Evolutionary conservation across 805 yeast genomes (phyloP), one percentile per base, ranked within the genome.

Genomic region (Saccharomycopsis capsularis): DNA sequence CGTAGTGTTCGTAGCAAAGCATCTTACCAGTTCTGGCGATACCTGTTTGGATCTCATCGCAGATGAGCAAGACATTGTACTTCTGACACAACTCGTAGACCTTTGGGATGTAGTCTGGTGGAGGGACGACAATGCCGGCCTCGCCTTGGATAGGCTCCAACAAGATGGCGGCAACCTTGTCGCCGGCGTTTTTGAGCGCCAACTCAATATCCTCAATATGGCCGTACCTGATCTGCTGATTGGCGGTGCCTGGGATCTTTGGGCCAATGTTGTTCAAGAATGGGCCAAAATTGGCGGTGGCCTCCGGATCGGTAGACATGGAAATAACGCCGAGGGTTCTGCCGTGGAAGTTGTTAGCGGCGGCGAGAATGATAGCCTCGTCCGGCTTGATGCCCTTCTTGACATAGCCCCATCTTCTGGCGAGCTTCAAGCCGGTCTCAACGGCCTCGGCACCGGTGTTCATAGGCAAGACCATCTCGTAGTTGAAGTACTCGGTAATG

Each of bases 391-490:
- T 91, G 2, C 84, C 84, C 71, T 91, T 91, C 65, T 79, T 80
- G 60, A 75, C 75, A 72, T 90, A 91, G 49, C 97, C 98, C 98
- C 98, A 91, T 72, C 91, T 82, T 76, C 98, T 82, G 45, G 97
- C 97, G 52, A 91, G 72, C 68, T 91, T 91, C 63, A 91, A 73
- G 25, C 85, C 96, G 37, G 96, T 87, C 71, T 91, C 98, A 38
- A 91, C 98, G 7, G 98, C 98, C 70, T 91, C 98, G 36, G 97
- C 97, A 64, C 98, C 98, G 13, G 98, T 91, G 73, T 91, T 91
- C 97, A 90, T 91, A 57, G 98, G 98, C 63, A 91, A 72, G 9
- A 91, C 91, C 84, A 80, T 82, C 61, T 91, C 98, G 68, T 87
- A 91, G 63, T 81, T 76, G 71, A 91, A 91, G 63, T 70, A 90